Percentiles rank a stretch among this genome's conserved stretches.
phyloP scores from a whole-genome alignment of 1,284 basidiomycete species.

The Ustilago vetiveriae region DNA sequence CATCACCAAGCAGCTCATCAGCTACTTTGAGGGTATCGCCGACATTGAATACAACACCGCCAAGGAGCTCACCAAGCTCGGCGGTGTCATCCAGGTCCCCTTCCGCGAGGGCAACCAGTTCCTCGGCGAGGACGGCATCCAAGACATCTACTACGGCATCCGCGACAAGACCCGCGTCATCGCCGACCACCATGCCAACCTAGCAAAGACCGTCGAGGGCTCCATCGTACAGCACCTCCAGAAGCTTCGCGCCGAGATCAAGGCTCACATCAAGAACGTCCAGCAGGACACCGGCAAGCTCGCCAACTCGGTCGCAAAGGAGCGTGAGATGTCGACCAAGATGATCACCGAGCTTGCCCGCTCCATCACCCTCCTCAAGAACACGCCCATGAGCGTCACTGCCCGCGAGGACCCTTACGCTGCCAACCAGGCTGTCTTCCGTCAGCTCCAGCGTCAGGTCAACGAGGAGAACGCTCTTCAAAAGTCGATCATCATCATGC shows the following conservation, averaged over 20 bases:
- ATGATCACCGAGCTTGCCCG: slow-evolving; percentile 87
- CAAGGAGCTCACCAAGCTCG: slow-evolving; percentile 91
- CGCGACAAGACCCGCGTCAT: slow-evolving; percentile 89
- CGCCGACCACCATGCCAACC: slow-evolving; percentile 94
- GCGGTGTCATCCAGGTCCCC: slow-evolving; percentile 97
- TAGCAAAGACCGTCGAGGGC: slow-evolving; percentile 93
- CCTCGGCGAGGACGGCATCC: slow-evolving; percentile 66
- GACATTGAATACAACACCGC: slow-evolving; percentile 80
- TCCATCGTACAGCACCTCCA: slow-evolving; percentile 98
- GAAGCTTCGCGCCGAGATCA: slow-evolving; percentile 92
- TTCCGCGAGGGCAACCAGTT: slow-evolving; percentile 84
- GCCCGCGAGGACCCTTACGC: slow-evolving; percentile 85
- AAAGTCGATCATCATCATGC: slow-evolving; percentile 99
- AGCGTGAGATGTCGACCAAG: slow-evolving; percentile 88
- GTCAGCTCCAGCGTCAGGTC: slow-evolving; percentile 87
- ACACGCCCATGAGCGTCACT: slow-evolving; percentile 88
- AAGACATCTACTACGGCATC: slow-evolving; percentile 93
- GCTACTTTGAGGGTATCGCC: slow-evolving; percentile 74
- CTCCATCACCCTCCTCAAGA: slow-evolving; percentile 89
- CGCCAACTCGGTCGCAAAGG: slow-evolving; percentile 89
- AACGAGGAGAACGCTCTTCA: slow-evolving; percentile 97
- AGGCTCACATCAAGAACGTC: slow-evolving; percentile 96
- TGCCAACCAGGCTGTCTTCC: slow-evolving; percentile 81
- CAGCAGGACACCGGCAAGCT: slow-evolving; percentile 97
- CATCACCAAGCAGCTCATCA: slow-evolving; percentile 74